Evolutionary conservation across 1,284 basidiomycete genomes (phyloP), one percentile per base, ranked within the genome.

Genomic region (Psilocybe mexicana): DNA sequence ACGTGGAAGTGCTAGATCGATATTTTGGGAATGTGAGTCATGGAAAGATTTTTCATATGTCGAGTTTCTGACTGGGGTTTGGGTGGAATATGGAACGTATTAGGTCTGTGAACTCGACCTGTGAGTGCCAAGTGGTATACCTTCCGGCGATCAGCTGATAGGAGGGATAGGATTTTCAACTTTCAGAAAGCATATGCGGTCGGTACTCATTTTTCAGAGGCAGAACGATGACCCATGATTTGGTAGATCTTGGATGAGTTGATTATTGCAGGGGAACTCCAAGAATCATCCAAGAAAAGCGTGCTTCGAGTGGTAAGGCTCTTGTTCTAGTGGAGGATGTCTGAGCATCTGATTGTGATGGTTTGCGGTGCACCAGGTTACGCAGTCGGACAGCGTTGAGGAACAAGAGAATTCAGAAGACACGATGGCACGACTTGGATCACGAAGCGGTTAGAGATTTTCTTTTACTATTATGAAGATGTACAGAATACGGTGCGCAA

Each of bases 261-360:
- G 53, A 96, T 99, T 72, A 98, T 99, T 61, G 91, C 95, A 3
- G 97, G 97, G 45, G 97, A 99, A 74, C 80, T 99, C 66, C 96
- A 99, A 76, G 97, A 99, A 71, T 96, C 96, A 1, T 96, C 93
- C 30, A 99, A 99, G 83, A 99, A 99, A 76, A 93, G 94, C 3
- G 96, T 99, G 5, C 78, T 99, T 46, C 74, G 77, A 52, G 77
- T 78, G 66, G 77, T 78, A 61, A 52, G 76, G 52, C 36, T 30
- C 25, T n/a, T 36, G 25, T 18, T 26, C 7, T 18, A 43, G 42
- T 6, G 11, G 6, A 10, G 11, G 43, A 3, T 40, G 42, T 48
- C 25, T 36, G 43, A 35, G 28, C 5, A 11, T 24, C 38, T 33
- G 40, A n/a, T 35, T 48, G 35, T 33, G 43, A 44, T 40, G 53